Evolutionary conservation across 2,329 filamentous ascomycete species (phyloP).

Genomic region (Lasiodiplodia hormozganensis): DNA sequence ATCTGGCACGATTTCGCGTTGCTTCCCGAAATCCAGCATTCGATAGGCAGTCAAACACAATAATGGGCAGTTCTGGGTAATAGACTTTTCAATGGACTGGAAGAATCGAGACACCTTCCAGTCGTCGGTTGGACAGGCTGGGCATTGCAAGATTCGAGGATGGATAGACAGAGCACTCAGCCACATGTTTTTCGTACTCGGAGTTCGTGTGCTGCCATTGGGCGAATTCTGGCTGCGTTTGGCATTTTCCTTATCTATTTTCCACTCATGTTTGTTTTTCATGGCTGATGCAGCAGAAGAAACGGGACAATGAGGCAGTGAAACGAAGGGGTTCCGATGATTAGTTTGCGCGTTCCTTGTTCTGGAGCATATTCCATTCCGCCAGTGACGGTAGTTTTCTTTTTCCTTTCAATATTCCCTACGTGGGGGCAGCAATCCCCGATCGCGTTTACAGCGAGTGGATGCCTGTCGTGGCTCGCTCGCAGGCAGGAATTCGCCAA

Average conservation of each 20-base stretch:
- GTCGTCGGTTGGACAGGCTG: not conserved
- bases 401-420: not conserved
- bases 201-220: conserved; percentile 11
- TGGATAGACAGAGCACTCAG: conserved; percentile 14
- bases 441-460: not conserved
- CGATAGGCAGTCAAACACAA: conserved; percentile 2
- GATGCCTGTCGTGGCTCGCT: not conserved
- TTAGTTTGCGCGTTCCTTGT: not conserved
- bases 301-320: conserved; percentile 3
- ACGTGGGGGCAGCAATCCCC: not conserved
- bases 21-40: not conserved
- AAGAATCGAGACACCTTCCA: not conserved
- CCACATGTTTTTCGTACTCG: not conserved
- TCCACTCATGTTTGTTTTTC: conserved; percentile 1
- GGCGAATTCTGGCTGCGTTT: conserved; percentile 14
- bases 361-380: conserved; percentile 9
- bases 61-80: conserved; percentile 19
- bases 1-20: not conserved
- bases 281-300: conserved; percentile 9
- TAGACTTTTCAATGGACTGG: conserved; percentile 18
- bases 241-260: not conserved
- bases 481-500: not conserved
- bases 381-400: not conserved
- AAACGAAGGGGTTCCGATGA: not conserved
- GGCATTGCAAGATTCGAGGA: conserved; percentile 7